Evolutionary conservation across 2,329 filamentous ascomycete genomes (phyloP), one percentile per base, ranked within the genome.

Genomic region (Pyricularia sp.): DNA sequence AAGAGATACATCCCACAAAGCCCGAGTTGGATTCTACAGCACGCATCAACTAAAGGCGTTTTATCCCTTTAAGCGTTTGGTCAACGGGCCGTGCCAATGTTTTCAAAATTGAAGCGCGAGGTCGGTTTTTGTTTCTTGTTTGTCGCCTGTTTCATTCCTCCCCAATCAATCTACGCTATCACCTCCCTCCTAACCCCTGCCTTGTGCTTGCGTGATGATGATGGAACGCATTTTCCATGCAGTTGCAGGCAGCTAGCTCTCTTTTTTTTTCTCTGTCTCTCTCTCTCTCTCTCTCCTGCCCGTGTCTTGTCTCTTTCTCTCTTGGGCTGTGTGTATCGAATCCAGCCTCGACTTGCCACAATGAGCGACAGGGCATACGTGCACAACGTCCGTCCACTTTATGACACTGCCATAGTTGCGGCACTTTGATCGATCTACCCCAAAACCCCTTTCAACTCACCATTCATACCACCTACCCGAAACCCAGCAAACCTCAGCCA

Each of bases 81-180:
- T 33, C 25, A 31, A 28, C 31, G 28, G 50, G 26, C 28, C 36
- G 69, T 65, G 66, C 70, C 68, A 70, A 74, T 74, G 73, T 73
- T 74, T 67, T 72, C 72, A 68, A 74, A 74, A 70, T 70, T 74
- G 61, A 74, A 74, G 71, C 73, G 73, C 71, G 73, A 74, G 72
- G 73, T 74, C 61, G 58, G 72, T 72, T 33, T 10, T 64, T 69
- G 30, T 26, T 66, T 26, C 64, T 20, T 20, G 25, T 23, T 23
- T 55, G 31, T 33, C 66, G 25, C 23, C 12, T 68, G 58, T 63
- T 68, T 26, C 36, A n/a, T 31, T 26, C 63, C 28, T n/a, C n/a
- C 33, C 67, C n/a, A 14, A 65, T 55, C n/a, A 26, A 30, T 55
- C 66, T 20, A 67, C 17, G n/a, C n/a, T n/a, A n/a, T n/a, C 20